Conservation (phyloP, 2,329 filamentous ascomycete genomes). For the Pseudocercospora pini-densiflorae region DNA sequence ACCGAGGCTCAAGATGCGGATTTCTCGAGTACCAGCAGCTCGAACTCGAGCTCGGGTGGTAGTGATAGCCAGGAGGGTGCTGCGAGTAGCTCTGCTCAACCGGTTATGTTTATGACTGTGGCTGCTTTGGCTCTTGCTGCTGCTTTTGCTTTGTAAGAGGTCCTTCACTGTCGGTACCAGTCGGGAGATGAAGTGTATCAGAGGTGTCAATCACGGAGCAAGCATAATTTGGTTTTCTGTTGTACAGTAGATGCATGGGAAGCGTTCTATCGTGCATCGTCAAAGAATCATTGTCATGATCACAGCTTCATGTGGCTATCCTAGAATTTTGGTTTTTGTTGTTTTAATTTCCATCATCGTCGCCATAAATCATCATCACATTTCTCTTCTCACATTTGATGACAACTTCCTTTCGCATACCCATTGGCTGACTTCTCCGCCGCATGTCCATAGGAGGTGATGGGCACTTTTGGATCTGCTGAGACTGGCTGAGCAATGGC, state of each 20-base stretch:
- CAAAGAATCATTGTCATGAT: not conserved
- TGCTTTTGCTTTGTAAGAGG: slow-evolving; percentile 4
- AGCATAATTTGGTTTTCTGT: not conserved
- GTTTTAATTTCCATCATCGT: not conserved
- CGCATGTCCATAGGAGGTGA: not conserved
- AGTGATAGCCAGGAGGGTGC: slow-evolving; percentile 22
- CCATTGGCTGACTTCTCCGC: not conserved
- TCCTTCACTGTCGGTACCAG: not conserved
- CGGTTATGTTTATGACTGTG: slow-evolving; percentile 1
- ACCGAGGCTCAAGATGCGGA: slow-evolving; percentile 28
- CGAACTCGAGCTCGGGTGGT: slow-evolving; percentile 27
- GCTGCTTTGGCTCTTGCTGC: not conserved
- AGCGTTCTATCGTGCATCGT: slow-evolving; percentile 8
- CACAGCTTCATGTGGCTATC: slow-evolving; percentile 3
- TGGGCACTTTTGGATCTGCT: not conserved
- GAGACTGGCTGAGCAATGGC: not conserved
- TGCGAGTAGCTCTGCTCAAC: slow-evolving; percentile 13
- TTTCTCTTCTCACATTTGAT: not conserved
- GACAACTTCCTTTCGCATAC: not conserved
- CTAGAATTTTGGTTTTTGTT: not conserved
- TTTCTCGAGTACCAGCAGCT: slow-evolving; percentile 20
- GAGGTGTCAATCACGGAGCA: not conserved
- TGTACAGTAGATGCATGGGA: slow-evolving; percentile 31
- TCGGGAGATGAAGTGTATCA: no score
- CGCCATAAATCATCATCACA: not conserved